These are phyloP conservation scores for Xylaria sp. DNA, from an alignment of 2,329 filamentous ascomycete species.

Conservation along the genomic window DNA sequence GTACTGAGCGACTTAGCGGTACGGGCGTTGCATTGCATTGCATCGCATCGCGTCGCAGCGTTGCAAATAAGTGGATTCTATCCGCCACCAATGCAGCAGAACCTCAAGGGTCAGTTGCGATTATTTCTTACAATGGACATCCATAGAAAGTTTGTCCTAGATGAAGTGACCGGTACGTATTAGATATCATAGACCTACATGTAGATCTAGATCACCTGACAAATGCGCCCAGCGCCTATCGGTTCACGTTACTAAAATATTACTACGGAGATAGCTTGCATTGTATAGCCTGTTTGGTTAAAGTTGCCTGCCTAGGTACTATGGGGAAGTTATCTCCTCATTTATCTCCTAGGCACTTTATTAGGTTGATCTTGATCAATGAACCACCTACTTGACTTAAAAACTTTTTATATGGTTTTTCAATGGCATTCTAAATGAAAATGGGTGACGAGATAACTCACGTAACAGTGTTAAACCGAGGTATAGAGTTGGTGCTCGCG, in stretches of 20 bases:
- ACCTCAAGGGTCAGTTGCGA: no score
- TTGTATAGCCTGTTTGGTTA: background rate
- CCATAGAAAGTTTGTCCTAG: background rate
- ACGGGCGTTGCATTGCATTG: background rate
- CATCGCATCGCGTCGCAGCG: background rate
- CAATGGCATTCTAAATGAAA: no score
- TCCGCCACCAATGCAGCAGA: background rate
- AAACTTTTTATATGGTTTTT: no score
- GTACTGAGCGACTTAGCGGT: background rate
- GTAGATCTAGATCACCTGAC: constrained; percentile 11
- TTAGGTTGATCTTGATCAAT: no score
- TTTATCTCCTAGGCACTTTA: constrained; percentile 5
- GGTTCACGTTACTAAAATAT: constrained; percentile 2
- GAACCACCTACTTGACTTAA: no score
- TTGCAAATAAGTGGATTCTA: background rate
- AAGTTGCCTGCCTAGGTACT: background rate
- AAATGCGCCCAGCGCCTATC: constrained; percentile 6
- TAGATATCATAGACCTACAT: background rate
- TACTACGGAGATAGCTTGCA: constrained; percentile 7
- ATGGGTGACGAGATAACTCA: no score
- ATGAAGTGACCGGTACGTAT: background rate
- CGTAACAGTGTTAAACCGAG: no score
- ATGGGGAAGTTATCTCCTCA: background rate
- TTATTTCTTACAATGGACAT: background rate
- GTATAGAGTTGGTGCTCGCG: no score